These are phyloP conservation scores for Volvariella volvacea DNA, from an alignment of 1,284 basidiomycete genomes.

Conservation along the genomic window DNA sequence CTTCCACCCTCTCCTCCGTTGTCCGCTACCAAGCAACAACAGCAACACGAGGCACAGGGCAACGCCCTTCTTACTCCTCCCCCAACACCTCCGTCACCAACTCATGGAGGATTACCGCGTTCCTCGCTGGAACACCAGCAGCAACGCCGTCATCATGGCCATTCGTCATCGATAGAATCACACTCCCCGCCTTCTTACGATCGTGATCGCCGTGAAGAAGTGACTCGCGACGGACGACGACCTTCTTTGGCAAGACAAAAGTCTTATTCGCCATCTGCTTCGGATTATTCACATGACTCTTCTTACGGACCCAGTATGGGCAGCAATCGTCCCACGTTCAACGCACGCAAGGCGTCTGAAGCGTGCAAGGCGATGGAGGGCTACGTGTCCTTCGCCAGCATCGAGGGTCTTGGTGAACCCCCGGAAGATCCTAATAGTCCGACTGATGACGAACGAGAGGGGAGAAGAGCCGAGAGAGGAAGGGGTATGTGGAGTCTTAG, in stretches of 20 bases:
- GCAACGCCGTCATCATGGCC: slow-evolving; percentile 3
- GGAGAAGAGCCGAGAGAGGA: slow-evolving; percentile 4
- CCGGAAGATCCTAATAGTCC: slow-evolving; percentile 27
- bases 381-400: slow-evolving; percentile 59
- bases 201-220: slow-evolving; percentile 1
- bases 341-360: slow-evolving; percentile 53
- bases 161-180: slow-evolving; percentile 1
- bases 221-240: neutral
- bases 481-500: slow-evolving; percentile 8
- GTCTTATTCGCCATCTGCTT: too few species aligned
- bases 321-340: slow-evolving; percentile 35
- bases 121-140: neutral
- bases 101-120: neutral
- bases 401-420: slow-evolving; percentile 65
- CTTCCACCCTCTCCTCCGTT: slow-evolving; percentile 6
- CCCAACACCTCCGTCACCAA: slow-evolving; percentile 22
- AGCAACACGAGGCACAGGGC: neutral
- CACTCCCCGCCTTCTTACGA: slow-evolving; percentile 1
- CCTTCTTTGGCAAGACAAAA: too few species aligned
- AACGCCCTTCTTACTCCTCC: slow-evolving; percentile 24
- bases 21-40: slow-evolving; percentile 1
- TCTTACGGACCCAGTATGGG: too few species aligned
- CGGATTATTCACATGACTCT: too few species aligned
- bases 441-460: slow-evolving; percentile 13
- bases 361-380: slow-evolving; percentile 52